These are phyloP conservation scores for Monosporascus sp. DNA, from an alignment of 2,329 filamentous ascomycete genomes.

Conservation along the genomic window DNA sequence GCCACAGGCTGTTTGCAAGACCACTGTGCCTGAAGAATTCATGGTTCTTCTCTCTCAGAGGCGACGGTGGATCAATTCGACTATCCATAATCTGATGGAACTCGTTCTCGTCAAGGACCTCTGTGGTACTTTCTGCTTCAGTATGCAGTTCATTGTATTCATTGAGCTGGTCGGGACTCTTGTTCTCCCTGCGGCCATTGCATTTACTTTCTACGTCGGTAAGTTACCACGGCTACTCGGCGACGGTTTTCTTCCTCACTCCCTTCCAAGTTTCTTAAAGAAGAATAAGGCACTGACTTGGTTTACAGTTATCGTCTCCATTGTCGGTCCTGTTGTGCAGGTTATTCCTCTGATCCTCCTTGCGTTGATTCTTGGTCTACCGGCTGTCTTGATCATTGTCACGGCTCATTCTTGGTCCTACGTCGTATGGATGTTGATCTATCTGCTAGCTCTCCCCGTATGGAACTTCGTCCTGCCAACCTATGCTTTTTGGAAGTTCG, in stretches of 20 bases:
- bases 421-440: conserved; percentile 95
- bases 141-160: conserved; percentile 98
- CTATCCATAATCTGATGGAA: conserved; percentile 97
- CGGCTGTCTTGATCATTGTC: conserved; percentile 83
- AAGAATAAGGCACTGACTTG: conserved; percentile 13
- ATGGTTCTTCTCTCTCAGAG: conserved; percentile 89
- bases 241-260: not conserved
- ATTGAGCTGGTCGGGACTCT: conserved; percentile 93
- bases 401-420: conserved; percentile 93
- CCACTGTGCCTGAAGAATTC: conserved; percentile 89
- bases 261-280: not conserved
- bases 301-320: conserved; percentile 73
- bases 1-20: conserved; percentile 98
- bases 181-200: conserved; percentile 91
- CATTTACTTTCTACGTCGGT: conserved; percentile 95
- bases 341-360: conserved; percentile 88
- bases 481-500: conserved; percentile 99
- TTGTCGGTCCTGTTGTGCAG: conserved; percentile 70
- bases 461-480: conserved; percentile 96
- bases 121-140: conserved; percentile 98
- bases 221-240: conserved; percentile 36
- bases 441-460: conserved; percentile 83
- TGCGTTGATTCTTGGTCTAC: conserved; percentile 86
- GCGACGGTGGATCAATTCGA: conserved; percentile 98
- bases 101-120: conserved; percentile 91